Conservation (phyloP, 768 basidiomycete species). For the Termitomyces sp. region DNA sequence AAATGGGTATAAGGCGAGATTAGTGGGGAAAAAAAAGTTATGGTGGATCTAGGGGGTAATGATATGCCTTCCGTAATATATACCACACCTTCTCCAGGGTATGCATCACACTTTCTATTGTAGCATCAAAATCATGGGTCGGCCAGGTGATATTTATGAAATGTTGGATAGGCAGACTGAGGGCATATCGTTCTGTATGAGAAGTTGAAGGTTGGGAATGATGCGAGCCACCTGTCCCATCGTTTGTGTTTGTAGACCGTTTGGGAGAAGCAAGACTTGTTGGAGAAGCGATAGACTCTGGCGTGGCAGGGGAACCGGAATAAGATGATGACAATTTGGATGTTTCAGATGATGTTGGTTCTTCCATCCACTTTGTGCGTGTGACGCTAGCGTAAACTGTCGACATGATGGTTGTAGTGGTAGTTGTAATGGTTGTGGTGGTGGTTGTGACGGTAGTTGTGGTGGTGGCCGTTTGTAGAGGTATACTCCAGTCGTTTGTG, state of each 20-base stretch:
- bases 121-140: slow-evolving; percentile 20
- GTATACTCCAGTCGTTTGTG: not conserved
- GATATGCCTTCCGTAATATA: slow-evolving; percentile 42
- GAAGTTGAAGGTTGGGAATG: slow-evolving; percentile 3
- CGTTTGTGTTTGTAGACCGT: not conserved
- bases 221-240: not conserved
- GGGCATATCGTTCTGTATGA: slow-evolving; percentile 18
- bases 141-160: slow-evolving; percentile 28
- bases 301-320: slow-evolving; percentile 2
- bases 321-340: slow-evolving; percentile 7
- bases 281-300: slow-evolving; percentile 1
- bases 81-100: slow-evolving; percentile 40
- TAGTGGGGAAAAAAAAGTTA: not conserved
- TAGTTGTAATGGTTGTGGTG: slow-evolving; percentile 29
- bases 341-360: slow-evolving; percentile 10
- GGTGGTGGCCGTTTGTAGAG: slow-evolving; percentile 12
- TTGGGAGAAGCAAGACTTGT: slow-evolving; percentile 2
- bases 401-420: slow-evolving; percentile 34
- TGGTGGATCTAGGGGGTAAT: slow-evolving; percentile 54
- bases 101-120: slow-evolving; percentile 29
- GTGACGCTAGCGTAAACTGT: slow-evolving; percentile 23
- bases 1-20: not conserved
- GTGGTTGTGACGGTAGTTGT: slow-evolving; percentile 37
- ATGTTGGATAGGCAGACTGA: slow-evolving; percentile 22
- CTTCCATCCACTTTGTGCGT: slow-evolving; percentile 19